Evolutionary conservation across 352 stramenopile species (phyloP).

Genomic region (Globisporangium orthogonon): DNA sequence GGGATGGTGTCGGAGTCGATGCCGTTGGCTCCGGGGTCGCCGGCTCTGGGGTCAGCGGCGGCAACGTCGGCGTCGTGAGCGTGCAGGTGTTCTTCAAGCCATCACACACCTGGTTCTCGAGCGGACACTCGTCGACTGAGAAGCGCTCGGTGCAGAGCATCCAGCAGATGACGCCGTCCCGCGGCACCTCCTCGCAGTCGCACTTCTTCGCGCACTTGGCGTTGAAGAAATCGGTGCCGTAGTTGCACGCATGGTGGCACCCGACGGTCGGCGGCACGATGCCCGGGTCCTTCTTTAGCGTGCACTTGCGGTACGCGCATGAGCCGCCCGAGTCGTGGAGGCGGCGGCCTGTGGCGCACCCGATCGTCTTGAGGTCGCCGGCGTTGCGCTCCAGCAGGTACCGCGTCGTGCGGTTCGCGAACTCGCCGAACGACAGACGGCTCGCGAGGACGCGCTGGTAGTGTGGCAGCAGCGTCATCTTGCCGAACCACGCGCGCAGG

Average conservation of each 20-base stretch:
- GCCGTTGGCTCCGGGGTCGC: no score
- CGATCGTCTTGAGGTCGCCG: not conserved
- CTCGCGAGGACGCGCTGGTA: conserved; percentile 34
- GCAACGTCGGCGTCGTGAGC: no score
- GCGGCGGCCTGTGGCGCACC: not conserved
- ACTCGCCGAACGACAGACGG: conserved; percentile 27
- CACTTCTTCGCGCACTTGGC: conserved; percentile 1
- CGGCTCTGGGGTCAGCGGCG: no score
- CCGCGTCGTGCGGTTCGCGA: conserved; percentile 30
- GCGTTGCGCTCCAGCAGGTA: conserved; percentile 13
- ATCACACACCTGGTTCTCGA: no score
- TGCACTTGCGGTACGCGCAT: not conserved
- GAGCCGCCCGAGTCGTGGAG: not conserved
- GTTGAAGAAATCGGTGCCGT: not conserved
- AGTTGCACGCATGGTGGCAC: conserved; percentile 2
- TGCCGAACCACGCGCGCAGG: conserved; percentile 51
- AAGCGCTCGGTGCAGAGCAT: conserved; percentile 31
- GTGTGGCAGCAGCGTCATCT: conserved; percentile 48
- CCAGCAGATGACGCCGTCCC: conserved; percentile 34
- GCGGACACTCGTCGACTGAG: no score
- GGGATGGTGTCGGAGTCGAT: no score
- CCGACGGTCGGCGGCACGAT: conserved; percentile 5
- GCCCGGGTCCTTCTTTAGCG: conserved; percentile 1
- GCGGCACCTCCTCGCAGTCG: conserved; percentile 1
- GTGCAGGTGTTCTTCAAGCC: no score